Evolutionary conservation across 1,284 basidiomycete species (phyloP), one percentile per base, ranked within the genome.

Genomic region (Heterobasidion parviporum): DNA sequence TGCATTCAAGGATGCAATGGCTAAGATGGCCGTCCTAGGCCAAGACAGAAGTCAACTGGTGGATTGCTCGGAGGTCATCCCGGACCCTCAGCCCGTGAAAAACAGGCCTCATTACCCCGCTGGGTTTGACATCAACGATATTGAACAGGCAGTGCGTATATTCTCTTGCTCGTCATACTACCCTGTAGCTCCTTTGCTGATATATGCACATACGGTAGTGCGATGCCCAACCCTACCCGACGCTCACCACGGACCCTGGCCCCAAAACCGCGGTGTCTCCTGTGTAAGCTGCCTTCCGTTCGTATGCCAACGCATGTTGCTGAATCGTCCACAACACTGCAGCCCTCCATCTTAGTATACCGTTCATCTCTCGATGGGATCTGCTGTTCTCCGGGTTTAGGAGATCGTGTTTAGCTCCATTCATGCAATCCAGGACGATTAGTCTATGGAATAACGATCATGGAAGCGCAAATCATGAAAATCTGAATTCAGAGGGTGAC

Each of bases 41-140:
- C 67, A 71, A 43, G 54, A 67, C 51, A 51, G 50, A 34, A 41
- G 43, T 47, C 38, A 59, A 8, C 51, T 72, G 47, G 56, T 62
- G 32, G 71, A 72, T 62, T 72, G 71, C 59, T 70, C 68, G 1
- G 70, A 71, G 14, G 68, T 72, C 60, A 70, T 72, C 57, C 58
- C 62, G n/a, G 54, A 56, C 56, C 43, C 41, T 34, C 38, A 55
- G 9, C 52, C 33, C 1, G 15, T 44, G 38, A 41, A 61, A 18
- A 41, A n/a, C 12, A 41, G n/a, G 38, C 12, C 38, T 10, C 38
- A 41, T 41, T 41, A 12, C 38, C 38, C 38, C n/a, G 38, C 38
- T 41, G 38, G 38, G 12, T 41, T 41, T n/a, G 10, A 10, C n/a
- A 10, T 10, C n/a, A n/a, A 10, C n/a, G 38, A 41, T n/a, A n/a